Conservation (phyloP, 208 protist genomes). For the Porcisia deanei region DNA sequence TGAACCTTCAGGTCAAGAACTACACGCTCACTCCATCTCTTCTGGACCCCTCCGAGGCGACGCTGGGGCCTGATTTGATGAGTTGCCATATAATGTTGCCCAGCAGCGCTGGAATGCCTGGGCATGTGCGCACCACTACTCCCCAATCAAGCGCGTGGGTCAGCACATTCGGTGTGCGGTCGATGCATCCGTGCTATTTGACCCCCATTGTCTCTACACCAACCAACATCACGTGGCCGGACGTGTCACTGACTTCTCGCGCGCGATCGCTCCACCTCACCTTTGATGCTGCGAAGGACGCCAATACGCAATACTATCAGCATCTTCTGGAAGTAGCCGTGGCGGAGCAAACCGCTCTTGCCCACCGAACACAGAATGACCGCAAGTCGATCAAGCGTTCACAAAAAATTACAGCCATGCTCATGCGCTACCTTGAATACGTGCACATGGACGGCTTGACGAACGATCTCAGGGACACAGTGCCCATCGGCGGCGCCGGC, state of each 20-base stretch:
- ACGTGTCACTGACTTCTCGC: background rate
- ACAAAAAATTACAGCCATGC: constrained; percentile 20
- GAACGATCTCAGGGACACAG: background rate
- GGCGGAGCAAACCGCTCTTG: constrained; percentile 32
- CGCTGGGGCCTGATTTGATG: background rate
- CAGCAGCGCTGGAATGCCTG: background rate
- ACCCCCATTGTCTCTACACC: background rate
- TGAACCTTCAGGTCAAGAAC: constrained; percentile 23
- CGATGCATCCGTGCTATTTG: background rate
- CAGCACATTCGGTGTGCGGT: background rate
- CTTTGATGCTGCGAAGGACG: constrained; percentile 22
- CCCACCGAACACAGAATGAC: constrained; percentile 7
- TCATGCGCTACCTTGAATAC: constrained; percentile 32
- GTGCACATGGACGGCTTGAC: background rate
- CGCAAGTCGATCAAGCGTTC: constrained; percentile 25
- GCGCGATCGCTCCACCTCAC: background rate
- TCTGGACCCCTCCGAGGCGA: background rate
- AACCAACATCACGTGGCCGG: background rate
- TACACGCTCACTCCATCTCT: constrained; percentile 11
- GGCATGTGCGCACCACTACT: background rate
- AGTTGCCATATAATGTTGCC: background rate
- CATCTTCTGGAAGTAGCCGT: constrained; percentile 28
- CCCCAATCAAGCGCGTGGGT: background rate
- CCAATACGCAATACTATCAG: constrained; percentile 18
- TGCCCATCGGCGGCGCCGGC: background rate